Percentiles rank a stretch among this genome's conserved stretches.
Conservation (phyloP, 2,329 filamentous ascomycete genomes). For the Cercospora janseana region DNA sequence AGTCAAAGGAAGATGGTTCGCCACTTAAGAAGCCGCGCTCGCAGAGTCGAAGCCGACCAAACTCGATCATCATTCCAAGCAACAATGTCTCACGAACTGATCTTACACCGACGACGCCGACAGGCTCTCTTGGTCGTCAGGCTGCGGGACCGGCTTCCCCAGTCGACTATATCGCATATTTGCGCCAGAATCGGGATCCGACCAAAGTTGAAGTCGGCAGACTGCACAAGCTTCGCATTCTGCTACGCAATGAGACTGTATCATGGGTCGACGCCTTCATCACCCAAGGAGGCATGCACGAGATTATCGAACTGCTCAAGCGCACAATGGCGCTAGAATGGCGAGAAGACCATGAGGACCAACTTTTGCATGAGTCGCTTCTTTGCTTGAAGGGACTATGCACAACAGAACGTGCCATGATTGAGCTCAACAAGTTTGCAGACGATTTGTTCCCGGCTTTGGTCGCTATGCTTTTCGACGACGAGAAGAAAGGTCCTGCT, state of each 20-base stretch:
- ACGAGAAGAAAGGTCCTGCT: conserved; percentile 96
- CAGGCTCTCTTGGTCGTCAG: conserved; percentile 32
- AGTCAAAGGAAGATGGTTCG: conserved; percentile 45
- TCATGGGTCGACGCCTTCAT: conserved; percentile 94
- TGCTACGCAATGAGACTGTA: conserved; percentile 92
- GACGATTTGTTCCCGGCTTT: conserved; percentile 79
- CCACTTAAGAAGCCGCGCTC: conserved; percentile 66
- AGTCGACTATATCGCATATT: conserved; percentile 80
- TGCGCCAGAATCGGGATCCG: conserved; percentile 76
- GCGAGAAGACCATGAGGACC: conserved; percentile 96
- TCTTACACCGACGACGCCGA: conserved; percentile 27
- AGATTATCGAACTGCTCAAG: conserved; percentile 81
- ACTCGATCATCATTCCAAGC: conserved; percentile 63
- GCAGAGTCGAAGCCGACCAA: conserved; percentile 59
- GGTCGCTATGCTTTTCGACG: conserved; percentile 86
- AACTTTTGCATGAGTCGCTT: conserved; percentile 84
- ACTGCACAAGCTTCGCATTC: conserved; percentile 83
- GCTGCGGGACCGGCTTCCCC: conserved; percentile 59
- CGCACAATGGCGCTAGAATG: conserved; percentile 95
- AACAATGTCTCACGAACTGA: conserved; percentile 21
- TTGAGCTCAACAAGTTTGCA: conserved; percentile 77
- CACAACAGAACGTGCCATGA: conserved; percentile 82
- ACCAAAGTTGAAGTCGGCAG: conserved; percentile 89
- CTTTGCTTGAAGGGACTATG: conserved; percentile 92
- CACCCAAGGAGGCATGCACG: conserved; percentile 82